Evolutionary conservation across 768 basidiomycete species (phyloP).

Genomic region (Coprinopsis sp.): DNA sequence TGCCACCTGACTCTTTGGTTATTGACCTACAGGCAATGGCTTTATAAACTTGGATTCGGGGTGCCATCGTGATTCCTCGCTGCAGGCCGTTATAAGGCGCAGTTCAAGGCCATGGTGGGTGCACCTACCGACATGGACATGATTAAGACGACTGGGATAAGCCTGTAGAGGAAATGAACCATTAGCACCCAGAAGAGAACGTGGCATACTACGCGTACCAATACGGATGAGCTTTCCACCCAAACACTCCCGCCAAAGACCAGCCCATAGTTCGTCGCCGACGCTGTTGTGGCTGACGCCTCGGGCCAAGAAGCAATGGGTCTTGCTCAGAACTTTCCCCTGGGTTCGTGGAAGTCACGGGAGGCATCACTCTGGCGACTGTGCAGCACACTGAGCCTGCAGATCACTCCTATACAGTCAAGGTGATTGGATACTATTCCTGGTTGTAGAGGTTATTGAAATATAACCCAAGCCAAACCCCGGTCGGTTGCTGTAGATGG

Average conservation of each 20-base stretch:
- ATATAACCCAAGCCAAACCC: too few species aligned
- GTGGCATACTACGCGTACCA: slow-evolving; percentile 31
- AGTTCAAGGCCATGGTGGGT: background rate
- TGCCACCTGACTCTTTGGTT: slow-evolving; percentile 19
- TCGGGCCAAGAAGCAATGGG: background rate
- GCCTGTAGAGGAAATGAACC: slow-evolving; percentile 40
- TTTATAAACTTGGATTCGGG: slow-evolving; percentile 76
- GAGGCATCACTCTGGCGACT: background rate
- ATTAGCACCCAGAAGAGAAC: slow-evolving; percentile 3
- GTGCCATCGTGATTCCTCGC: slow-evolving; percentile 78
- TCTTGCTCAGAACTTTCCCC: slow-evolving; percentile 3
- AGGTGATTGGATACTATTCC: too few species aligned
- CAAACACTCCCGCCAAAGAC: background rate
- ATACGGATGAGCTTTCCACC: slow-evolving; percentile 38
- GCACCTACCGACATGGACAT: slow-evolving; percentile 61
- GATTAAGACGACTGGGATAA: slow-evolving; percentile 65
- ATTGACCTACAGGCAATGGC: slow-evolving; percentile 66
- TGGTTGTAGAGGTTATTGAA: too few species aligned
- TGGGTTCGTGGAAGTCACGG: slow-evolving; percentile 1
- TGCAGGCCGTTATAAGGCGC: slow-evolving; percentile 23
- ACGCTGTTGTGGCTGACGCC: background rate
- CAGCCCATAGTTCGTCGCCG: background rate
- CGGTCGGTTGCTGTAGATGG: too few species aligned
- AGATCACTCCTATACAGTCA: too few species aligned
- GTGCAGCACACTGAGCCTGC: too few species aligned